These are phyloP conservation scores for Talaromyces verruculosus DNA, from an alignment of 2,329 filamentous ascomycete species.

Conservation along the genomic window DNA sequence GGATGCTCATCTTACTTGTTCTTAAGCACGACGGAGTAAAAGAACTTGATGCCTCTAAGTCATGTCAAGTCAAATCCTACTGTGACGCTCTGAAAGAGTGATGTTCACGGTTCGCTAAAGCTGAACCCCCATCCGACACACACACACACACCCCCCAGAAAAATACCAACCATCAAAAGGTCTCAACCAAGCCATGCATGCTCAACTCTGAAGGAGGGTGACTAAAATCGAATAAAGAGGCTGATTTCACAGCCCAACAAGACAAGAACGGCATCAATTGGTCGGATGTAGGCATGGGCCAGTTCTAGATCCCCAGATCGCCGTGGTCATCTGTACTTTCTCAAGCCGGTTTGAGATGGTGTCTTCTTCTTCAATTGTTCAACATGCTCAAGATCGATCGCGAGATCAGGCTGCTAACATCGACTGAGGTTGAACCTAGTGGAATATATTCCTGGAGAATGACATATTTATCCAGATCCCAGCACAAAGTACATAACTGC, in stretches of 20 bases:
- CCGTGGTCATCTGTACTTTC: not conserved
- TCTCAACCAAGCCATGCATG: not conserved
- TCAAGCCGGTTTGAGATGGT: not conserved
- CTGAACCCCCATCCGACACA: not conserved
- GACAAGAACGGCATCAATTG: not conserved
- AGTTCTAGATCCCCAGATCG: slow-evolving; percentile 3
- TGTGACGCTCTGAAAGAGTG: no score
- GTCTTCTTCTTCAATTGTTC: not conserved
- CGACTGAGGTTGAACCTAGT: not conserved
- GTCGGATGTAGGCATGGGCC: not conserved
- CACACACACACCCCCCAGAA: not conserved
- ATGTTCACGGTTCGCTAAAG: not conserved
- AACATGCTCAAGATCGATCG: not conserved
- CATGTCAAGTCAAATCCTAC: not conserved
- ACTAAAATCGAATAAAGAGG: not conserved
- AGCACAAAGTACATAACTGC: not conserved
- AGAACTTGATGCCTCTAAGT: not conserved
- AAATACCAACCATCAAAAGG: not conserved
- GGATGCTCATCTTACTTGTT: no score
- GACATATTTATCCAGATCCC: not conserved
- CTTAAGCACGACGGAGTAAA: not conserved
- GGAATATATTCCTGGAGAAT: not conserved
- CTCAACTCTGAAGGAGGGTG: not conserved
- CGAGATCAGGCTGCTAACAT: not conserved
- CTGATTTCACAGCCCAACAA: not conserved